phyloP scores from a whole-genome alignment of 768 basidiomycete species.

The Fomitopsis serialis region DNA sequence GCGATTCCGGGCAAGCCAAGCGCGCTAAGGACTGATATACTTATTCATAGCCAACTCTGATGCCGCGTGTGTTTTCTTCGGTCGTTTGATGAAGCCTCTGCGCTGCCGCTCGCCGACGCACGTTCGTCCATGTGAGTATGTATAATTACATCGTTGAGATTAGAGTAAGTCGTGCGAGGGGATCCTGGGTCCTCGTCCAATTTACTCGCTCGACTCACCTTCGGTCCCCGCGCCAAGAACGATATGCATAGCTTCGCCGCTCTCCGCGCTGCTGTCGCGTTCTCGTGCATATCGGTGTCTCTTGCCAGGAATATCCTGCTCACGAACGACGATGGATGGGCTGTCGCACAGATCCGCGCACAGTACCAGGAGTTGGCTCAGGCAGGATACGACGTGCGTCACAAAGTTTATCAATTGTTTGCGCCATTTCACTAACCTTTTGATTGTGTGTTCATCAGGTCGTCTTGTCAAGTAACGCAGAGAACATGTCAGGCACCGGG shows the following conservation, averaged over 20 bases:
- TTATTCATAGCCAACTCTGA: too few relatives aligned
- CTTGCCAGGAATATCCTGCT: conserved; percentile 16
- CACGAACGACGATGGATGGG: conserved; percentile 30
- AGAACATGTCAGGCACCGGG: conserved; percentile 29
- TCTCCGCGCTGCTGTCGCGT: background rate
- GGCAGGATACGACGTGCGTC: conserved; percentile 22
- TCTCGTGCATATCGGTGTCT: background rate
- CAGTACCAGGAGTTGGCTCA: conserved; percentile 20
- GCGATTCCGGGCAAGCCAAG: too few relatives aligned
- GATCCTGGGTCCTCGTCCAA: background rate
- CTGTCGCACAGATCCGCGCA: conserved; percentile 25
- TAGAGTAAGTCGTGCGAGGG: background rate
- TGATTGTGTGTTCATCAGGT: conserved; percentile 12
- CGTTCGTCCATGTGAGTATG: too few relatives aligned
- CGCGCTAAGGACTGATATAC: too few relatives aligned
- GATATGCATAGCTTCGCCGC: background rate
- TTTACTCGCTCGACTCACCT: background rate
- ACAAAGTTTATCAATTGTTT: background rate
- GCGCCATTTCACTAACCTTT: background rate
- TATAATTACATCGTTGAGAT: background rate
- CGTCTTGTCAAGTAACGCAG: conserved; percentile 25
- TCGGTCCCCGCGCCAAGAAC: background rate
- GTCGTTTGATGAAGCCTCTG: too few relatives aligned
- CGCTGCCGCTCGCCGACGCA: too few relatives aligned
- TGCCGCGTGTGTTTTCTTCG: too few relatives aligned